Percentiles rank a stretch among this genome's conserved stretches.
These are phyloP conservation scores for Cryptosporidium canis DNA, from an alignment of 169 alveolate species.

Conservation along the genomic window DNA sequence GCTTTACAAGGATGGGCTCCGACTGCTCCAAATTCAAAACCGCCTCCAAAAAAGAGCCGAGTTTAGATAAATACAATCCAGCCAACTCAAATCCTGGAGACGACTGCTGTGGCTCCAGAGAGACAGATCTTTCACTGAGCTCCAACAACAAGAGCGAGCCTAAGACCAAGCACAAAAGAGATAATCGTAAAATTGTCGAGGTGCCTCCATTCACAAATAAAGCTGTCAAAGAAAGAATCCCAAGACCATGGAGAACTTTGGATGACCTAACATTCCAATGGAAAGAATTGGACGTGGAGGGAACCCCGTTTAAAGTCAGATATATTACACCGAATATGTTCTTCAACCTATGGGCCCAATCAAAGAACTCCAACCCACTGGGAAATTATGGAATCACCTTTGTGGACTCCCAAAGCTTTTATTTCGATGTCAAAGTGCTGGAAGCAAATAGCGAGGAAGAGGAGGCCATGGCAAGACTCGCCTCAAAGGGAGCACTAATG, in stretches of 20 bases:
- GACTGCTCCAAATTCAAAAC: background rate
- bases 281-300: constrained; percentile 29
- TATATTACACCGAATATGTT: constrained; percentile 65
- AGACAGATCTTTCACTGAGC: background rate
- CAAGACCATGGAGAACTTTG: constrained; percentile 49
- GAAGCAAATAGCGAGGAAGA: constrained; percentile 63
- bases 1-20: background rate
- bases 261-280: constrained; percentile 33
- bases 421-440: constrained; percentile 50
- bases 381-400: constrained; percentile 70
- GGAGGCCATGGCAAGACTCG: constrained; percentile 54
- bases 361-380: constrained; percentile 38
- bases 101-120: background rate
- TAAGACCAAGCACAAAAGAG: background rate
- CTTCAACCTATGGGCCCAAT: constrained; percentile 63
- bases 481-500: constrained; percentile 68
- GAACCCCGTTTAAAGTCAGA: constrained; percentile 31
- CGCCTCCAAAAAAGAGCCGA: background rate
- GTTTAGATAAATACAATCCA: background rate
- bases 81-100: background rate
- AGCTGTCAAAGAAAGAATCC: constrained; percentile 45
- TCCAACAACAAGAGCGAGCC: background rate
- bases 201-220: constrained; percentile 12
- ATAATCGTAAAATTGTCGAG: background rate
- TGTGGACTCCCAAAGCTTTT: constrained; percentile 64